A percentile compares a stretch with the other conserved stretches of the same genome.
phyloP scores from a whole-genome alignment of 2,329 filamentous ascomycete species.

The Uncinocarpus reesii region DNA sequence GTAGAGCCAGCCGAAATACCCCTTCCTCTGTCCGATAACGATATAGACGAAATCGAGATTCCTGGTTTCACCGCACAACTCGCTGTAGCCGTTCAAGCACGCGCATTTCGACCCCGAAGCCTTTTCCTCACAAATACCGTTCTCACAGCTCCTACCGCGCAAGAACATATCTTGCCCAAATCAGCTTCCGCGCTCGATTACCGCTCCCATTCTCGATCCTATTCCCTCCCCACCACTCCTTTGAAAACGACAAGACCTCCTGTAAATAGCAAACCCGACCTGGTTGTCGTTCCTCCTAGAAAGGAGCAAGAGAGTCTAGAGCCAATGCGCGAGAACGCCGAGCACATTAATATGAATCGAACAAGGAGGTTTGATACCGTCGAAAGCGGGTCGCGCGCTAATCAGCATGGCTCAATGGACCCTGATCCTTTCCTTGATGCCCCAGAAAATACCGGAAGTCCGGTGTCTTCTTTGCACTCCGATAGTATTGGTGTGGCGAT shows the following conservation, averaged over 20 bases:
- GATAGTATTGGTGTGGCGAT: slow-evolving; percentile 7
- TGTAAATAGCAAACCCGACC: slow-evolving; percentile 20
- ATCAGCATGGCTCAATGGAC: slow-evolving; percentile 3
- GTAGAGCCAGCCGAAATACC: slow-evolving; percentile 52
- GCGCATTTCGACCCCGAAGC: slow-evolving; percentile 31
- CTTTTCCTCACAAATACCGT: slow-evolving; percentile 30
- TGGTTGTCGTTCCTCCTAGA: slow-evolving; percentile 20
- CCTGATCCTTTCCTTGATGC: slow-evolving; percentile 2
- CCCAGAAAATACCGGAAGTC: slow-evolving; percentile 3
- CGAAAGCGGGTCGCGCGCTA: background rate
- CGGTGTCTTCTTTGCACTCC: slow-evolving; percentile 13
- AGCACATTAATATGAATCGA: slow-evolving; percentile 7
- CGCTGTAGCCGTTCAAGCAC: slow-evolving; percentile 15
- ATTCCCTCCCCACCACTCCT: slow-evolving; percentile 10
- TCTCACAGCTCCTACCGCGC: slow-evolving; percentile 6
- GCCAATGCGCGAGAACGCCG: slow-evolving; percentile 33
- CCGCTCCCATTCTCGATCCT: slow-evolving; percentile 11
- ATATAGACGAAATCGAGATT: slow-evolving; percentile 71
- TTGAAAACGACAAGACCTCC: background rate
- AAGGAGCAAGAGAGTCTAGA: slow-evolving; percentile 24
- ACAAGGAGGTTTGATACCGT: background rate
- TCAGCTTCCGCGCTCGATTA: slow-evolving; percentile 5
- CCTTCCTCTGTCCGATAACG: slow-evolving; percentile 56
- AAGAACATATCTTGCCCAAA: slow-evolving; percentile 10
- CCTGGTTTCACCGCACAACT: slow-evolving; percentile 49